phyloP scores from a whole-genome alignment of 768 basidiomycete species.

The Pleurotus sapidus region DNA sequence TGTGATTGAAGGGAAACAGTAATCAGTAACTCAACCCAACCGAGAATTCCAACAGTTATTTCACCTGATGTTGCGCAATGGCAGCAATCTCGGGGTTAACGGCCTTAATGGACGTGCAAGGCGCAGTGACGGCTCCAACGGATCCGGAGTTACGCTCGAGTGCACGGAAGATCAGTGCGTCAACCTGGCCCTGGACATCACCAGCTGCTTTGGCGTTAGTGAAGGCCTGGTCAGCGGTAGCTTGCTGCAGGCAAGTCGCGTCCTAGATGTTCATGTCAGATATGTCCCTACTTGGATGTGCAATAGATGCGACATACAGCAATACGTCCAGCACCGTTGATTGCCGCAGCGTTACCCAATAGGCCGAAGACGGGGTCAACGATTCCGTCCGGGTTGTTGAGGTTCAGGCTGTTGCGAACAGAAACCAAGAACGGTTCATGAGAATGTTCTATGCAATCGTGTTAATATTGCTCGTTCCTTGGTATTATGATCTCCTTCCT shows the following conservation, averaged over 20 bases:
- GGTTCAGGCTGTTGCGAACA: conserved; percentile 42
- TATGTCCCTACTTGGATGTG: not conserved
- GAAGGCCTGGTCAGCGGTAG: conserved; percentile 66
- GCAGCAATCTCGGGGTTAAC: conserved; percentile 67
- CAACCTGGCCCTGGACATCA: conserved; percentile 52
- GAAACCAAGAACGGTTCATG: conserved; percentile 56
- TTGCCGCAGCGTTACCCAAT: conserved; percentile 63
- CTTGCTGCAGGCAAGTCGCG: conserved; percentile 62
- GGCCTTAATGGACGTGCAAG: conserved; percentile 54
- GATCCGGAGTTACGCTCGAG: conserved; percentile 63
- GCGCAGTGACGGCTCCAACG: conserved; percentile 42
- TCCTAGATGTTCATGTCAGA: conserved; percentile 29
- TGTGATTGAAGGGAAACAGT: conserved; percentile 15
- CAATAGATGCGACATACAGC: conserved; percentile 29
- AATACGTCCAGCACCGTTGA: conserved; percentile 50
- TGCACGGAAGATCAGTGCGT: conserved; percentile 60
- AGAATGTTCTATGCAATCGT: conserved; percentile 49
- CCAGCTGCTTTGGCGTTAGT: conserved; percentile 66
- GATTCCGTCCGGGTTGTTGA: conserved; percentile 60
- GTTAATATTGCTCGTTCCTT: conserved; percentile 7
- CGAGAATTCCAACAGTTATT: not conserved
- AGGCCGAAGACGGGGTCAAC: conserved; percentile 63
- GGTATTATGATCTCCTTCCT: conserved; percentile 10
- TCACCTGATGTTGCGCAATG: conserved; percentile 56
- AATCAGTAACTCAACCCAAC: not conserved